Base-by-base conservation (phyloP, 805 yeast genomes). In the Naumovozyma baii region DNA sequence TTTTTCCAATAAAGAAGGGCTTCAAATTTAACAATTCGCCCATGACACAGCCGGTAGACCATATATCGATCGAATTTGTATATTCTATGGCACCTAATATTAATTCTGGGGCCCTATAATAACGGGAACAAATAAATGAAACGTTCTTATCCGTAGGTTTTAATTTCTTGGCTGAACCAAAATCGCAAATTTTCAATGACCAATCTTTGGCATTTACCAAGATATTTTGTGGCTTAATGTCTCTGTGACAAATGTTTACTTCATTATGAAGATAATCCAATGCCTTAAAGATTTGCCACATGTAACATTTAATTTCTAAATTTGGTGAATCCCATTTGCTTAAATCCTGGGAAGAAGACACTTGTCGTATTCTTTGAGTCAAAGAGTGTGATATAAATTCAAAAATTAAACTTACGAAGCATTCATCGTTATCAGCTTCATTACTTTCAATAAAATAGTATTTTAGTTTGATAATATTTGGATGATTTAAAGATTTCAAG, bases 21-120 rank as follows among this genome's bases (percentile, higher is more conserved):
- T 77, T 80, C 13, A 96, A 96, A 46, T 87, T 72, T 41, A 82
- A 71, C 83, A 92, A 79, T 63, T 92, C 98, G 10, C 96, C 96
- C 44, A 92, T 66, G 26, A 92, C 95, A 67, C 98, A 90, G 1
- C 97, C 99, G 43, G 90, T 68, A 13, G 96, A 95, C 99, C 99
- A 92, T 53, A 88, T 81, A 61, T 92, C 99, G 43, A 92, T 90
- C 54, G 87, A 84, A 3, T 94, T 80, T 3, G 94, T 77, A 61
- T 92, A 92, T 29, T 80, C 72, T 43, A 88, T 76, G 51, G 87
- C 82, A 2, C 98, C 98, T 40, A 92, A 78, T 55, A 92, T 83
- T 44, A 92, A 73, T 62, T 92, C 99, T 0, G 99, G 99, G 1
- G 97, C 94, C 47, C 60, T 55, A 37, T 50, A 50, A 62, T 86